A percentile compares a stretch with the other conserved stretches of the same genome.
Conservation (phyloP, 768 basidiomycete species). For the Rickenella mellea region DNA sequence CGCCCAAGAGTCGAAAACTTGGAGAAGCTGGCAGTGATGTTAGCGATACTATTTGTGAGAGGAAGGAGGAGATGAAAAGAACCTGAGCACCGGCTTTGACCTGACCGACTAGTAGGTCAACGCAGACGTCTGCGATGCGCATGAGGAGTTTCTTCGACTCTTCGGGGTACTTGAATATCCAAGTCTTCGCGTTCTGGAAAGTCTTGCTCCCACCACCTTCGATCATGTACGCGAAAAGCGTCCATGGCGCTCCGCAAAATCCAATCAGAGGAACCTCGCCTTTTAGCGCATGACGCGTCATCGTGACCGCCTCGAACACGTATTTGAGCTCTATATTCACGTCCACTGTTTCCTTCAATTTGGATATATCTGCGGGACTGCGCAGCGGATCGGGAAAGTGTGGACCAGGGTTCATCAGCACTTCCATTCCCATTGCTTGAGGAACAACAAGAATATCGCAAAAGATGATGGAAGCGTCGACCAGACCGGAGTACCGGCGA, state of each 20-base stretch:
- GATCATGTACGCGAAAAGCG: conserved; percentile 95
- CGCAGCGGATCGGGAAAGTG: conserved; percentile 79
- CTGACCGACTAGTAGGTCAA: conserved; percentile 87
- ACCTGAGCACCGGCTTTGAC: conserved; percentile 96
- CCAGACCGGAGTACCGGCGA: conserved; percentile 69
- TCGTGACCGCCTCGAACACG: conserved; percentile 85
- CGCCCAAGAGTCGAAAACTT: conserved; percentile 97
- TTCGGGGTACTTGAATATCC: conserved; percentile 87
- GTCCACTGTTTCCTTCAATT: conserved; percentile 55
- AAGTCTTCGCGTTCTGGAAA: conserved; percentile 84
- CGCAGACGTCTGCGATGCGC: conserved; percentile 81
- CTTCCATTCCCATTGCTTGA: conserved; percentile 94
- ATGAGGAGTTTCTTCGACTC: conserved; percentile 70
- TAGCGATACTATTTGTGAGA: neutral
- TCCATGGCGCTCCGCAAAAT: conserved; percentile 98
- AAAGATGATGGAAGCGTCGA: conserved; percentile 98
- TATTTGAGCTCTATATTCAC: conserved; percentile 80
- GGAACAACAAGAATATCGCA: conserved; percentile 97
- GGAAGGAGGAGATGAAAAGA: conserved; percentile 11
- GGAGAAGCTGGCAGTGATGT: conserved; percentile 56
- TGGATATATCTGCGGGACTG: conserved; percentile 61
- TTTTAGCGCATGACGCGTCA: conserved; percentile 68
- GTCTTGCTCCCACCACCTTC: conserved; percentile 93
- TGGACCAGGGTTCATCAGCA: conserved; percentile 90
- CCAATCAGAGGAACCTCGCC: conserved; percentile 95